Base-by-base conservation (phyloP, 805 yeast species). In the Maudiozyma bulderi region DNA sequence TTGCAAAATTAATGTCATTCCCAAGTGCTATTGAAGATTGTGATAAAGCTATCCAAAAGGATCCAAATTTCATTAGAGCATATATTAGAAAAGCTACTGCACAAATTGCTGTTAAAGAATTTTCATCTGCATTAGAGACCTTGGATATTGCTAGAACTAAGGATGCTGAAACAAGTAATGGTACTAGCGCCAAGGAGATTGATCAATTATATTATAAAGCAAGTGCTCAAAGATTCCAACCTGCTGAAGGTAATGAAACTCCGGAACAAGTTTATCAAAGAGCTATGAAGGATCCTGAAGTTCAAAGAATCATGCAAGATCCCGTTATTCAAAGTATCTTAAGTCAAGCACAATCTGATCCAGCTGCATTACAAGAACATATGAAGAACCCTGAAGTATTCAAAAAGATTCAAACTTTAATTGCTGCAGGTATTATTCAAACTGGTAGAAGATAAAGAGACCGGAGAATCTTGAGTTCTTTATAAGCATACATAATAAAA, bases 81-180 rank as follows among this genome's bases (percentile, higher is more conserved):
- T 93, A 90, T 68, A 86, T 93, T 56, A 84, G 99, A 73, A 93
- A 93, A 74, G 98, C 99, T 38, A 86, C 82, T 56, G 96, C 96
- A 15, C 88, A 84, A 72, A 77, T 89, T 64, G 90, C 95, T 38
- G 84, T 88, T 78, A 85, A 84, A 68, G 96, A 93, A 64, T 91
- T 78, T 72, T 74, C 86, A 47, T 77, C 79, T 58, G 86, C 90
- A 53, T 74, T 86, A 61, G 95, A 86, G 59, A 87, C 96, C 11
- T 75, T 93, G 56, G 81, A 81, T 47, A 75, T 62, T 13, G 99
- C 95, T 8, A 82, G 91, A 60, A 78, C 76, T 33, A 78, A 81
- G 61, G 98, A 90, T 68, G 59, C 72, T 43, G 82, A 81, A 54
- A 66, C 75, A 50, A 75, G 75, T 60, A 81, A 79, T 54, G 81